These are phyloP conservation scores for Taphrina wiesneri DNA, from an alignment of 1,139 yeast genomes.

Conservation along the genomic window DNA sequence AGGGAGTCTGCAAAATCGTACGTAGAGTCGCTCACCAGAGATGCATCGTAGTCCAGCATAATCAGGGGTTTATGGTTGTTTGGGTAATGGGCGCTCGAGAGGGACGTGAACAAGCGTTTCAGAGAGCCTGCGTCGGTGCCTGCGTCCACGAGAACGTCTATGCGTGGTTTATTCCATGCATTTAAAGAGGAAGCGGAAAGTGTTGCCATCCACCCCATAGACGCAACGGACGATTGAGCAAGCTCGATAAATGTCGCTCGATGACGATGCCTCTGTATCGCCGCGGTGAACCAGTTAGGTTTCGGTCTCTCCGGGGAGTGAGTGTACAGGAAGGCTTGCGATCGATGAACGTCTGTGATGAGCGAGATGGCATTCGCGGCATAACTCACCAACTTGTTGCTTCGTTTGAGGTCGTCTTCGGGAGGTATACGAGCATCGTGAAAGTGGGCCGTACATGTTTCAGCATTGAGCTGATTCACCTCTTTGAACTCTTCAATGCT, in stretches of 20 bases:
- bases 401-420: neutral
- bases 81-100: neutral
- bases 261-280: neutral
- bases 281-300: slow-evolving; percentile 9
- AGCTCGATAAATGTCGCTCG: slow-evolving; percentile 1
- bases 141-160: slow-evolving; percentile 5
- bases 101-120: neutral
- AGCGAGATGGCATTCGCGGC: neutral
- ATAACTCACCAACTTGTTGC: neutral
- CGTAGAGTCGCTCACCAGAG: neutral
- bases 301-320: slow-evolving; percentile 1
- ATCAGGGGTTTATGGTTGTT: neutral
- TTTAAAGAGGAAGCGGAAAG: neutral
- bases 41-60: neutral
- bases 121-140: slow-evolving; percentile 1
- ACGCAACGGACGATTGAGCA: neutral
- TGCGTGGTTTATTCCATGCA: slow-evolving; percentile 4
- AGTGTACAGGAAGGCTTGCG: slow-evolving; percentile 3
- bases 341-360: neutral
- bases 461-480: neutral
- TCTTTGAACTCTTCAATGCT: neutral
- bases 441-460: neutral
- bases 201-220: neutral
- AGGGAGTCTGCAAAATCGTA: neutral
- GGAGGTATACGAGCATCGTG: slow-evolving; percentile 13